Evolutionary conservation across 768 basidiomycete species (phyloP), one percentile per base, ranked within the genome.

Genomic region (Leccinum boreale): DNA sequence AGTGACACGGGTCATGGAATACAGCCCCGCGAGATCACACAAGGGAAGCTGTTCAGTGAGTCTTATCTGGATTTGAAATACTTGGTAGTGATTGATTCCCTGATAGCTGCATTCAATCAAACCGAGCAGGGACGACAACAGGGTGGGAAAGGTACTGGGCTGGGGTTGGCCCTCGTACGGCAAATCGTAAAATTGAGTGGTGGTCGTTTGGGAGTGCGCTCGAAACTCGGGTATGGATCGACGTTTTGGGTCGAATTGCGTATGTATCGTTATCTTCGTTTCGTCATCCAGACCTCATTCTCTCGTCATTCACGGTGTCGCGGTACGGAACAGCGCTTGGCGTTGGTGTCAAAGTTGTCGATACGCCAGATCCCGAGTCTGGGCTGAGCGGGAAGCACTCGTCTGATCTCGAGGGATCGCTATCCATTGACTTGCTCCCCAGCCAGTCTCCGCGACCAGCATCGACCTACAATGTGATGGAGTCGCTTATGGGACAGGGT

Each of bases 171-270:
- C 2, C 77, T 92, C 6, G 88, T 90, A 47, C 80, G 89, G 49
- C 86, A 88, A 62, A 92, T 92, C 46, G 87, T 92, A 62, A 87
- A 85, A 65, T 73, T 90, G 42, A 85, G 81, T 51, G 85, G 86
- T 44, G 90, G 90, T 19, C 80, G 90, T 51, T 73, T 91, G 28
- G 90, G 86, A n/a, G 80, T 87, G n/a, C 75, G 73, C 59, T 84
- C 82, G 17, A 83, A 85, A 68, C 74, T 82, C 1, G 81, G 82
- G 8, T 77, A 82, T 63, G 94, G 94, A 15, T 90, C 87, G 35
- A 92, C 87, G 36, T 95, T 94, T 75, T 94, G 92, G 93, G 87
- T 92, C 9, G 90, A 92, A 69, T 71, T 92, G 35, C 87, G 77
- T 81, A 67, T 61, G 79, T 74, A 5, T 46, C 47, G 50, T 53